Evolutionary conservation across 257 asterid genomes (phyloP).

Genomic region (Salvia splendens): DNA sequence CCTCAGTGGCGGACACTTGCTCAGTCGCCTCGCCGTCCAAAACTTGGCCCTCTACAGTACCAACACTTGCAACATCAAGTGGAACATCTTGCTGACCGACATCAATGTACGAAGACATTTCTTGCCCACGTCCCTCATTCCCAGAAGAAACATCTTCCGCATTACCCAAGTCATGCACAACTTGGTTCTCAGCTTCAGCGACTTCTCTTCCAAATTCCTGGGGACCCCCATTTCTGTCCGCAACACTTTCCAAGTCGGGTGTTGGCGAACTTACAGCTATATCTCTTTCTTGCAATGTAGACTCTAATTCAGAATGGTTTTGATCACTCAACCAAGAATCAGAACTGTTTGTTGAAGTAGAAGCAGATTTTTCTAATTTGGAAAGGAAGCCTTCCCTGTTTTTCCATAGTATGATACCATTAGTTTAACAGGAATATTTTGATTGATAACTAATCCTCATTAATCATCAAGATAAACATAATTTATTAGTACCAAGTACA

Average conservation of each 20-base stretch:
- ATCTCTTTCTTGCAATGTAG: slow-evolving; percentile 44
- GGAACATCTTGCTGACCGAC: slow-evolving; percentile 30
- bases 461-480: not conserved
- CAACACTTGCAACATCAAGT: slow-evolving; percentile 32
- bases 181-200: slow-evolving; percentile 33
- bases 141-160: slow-evolving; percentile 31
- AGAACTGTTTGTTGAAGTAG: slow-evolving; percentile 39
- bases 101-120: slow-evolving; percentile 18
- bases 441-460: not conserved
- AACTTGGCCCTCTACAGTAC: slow-evolving; percentile 34
- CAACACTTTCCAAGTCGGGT: slow-evolving; percentile 31
- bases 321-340: slow-evolving; percentile 43
- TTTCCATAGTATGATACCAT: slow-evolving; percentile 17
- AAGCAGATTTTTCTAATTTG: slow-evolving; percentile 53
- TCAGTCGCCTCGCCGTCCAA: slow-evolving; percentile 36
- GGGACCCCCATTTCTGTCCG: slow-evolving; percentile 28
- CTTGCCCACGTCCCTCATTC: slow-evolving; percentile 32
- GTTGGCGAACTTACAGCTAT: slow-evolving; percentile 26
- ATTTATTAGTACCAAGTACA: not conserved
- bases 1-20: slow-evolving; percentile 28
- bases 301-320: slow-evolving; percentile 42
- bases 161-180: slow-evolving; percentile 21
- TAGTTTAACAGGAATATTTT: not conserved
- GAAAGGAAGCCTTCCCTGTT: slow-evolving; percentile 87
- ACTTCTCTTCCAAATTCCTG: slow-evolving; percentile 30